Percentiles rank a stretch among this genome's conserved stretches.
Conservation (phyloP, 2,329 filamentous ascomycete species). For the Colletotrichum sp. region DNA sequence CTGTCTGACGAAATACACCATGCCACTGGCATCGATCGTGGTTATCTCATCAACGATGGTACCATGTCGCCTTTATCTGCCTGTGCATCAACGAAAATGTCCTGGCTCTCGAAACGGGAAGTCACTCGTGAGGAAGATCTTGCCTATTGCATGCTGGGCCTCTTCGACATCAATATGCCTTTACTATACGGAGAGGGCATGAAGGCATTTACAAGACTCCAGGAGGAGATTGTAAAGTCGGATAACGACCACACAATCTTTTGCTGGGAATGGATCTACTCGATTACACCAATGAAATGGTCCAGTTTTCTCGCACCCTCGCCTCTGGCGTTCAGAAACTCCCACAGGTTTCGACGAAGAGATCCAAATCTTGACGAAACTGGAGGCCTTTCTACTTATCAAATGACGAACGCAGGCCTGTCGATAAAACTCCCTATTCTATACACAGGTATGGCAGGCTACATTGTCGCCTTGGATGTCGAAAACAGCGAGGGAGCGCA, state of each 20-base stretch:
- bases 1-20: not conserved
- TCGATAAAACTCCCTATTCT: not conserved
- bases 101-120: not conserved
- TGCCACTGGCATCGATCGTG: not conserved
- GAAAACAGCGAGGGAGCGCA: not conserved
- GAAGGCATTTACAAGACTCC: conserved; percentile 25
- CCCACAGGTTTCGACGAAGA: not conserved
- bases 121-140: conserved; percentile 27
- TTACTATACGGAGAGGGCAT: conserved; percentile 30
- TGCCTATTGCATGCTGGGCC: conserved; percentile 30
- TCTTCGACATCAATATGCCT: conserved; percentile 31
- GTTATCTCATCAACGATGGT: not conserved
- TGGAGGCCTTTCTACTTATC: not conserved
- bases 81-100: not conserved
- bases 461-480: not conserved
- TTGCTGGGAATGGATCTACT: not conserved
- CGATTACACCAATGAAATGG: fast-evolving
- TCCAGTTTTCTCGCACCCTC: not conserved
- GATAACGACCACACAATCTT: not conserved
- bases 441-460: not conserved
- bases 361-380: not conserved
- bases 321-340: not conserved
- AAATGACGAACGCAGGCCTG: not conserved
- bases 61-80: not conserved
- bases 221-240: not conserved